phyloP scores from a whole-genome alignment of 2,329 filamentous ascomycete genomes.

The Dothistroma septosporum region DNA sequence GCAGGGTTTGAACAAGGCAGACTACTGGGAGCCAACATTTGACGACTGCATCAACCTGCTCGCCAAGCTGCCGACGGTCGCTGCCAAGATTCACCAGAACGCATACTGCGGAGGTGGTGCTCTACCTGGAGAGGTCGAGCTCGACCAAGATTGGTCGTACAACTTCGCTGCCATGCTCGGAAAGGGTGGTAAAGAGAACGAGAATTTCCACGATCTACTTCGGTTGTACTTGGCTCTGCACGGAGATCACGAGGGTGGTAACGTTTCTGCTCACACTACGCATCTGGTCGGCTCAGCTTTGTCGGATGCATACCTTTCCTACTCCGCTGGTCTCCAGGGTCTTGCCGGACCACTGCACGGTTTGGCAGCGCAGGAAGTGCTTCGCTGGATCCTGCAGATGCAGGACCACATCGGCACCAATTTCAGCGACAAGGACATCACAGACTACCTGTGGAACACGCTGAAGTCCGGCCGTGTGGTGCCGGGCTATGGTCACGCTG shows the following conservation, averaged over 20 bases:
- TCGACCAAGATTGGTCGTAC: slow-evolving; percentile 92
- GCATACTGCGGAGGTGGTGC: slow-evolving; percentile 70
- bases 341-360: slow-evolving; percentile 91
- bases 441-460: slow-evolving; percentile 85
- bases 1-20: slow-evolving; percentile 83
- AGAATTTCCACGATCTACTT: slow-evolving; percentile 92
- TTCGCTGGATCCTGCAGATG: slow-evolving; percentile 97
- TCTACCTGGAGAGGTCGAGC: slow-evolving; percentile 71
- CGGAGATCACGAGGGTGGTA: slow-evolving; percentile 96
- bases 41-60: slow-evolving; percentile 91
- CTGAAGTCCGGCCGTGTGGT: slow-evolving; percentile 92
- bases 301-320: slow-evolving; percentile 91
- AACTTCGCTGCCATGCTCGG: slow-evolving; percentile 97
- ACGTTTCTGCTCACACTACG: slow-evolving; percentile 92
- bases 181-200: slow-evolving; percentile 80
- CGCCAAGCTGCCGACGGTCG: slow-evolving; percentile 93
- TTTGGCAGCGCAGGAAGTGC: slow-evolving; percentile 91
- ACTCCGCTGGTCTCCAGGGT: slow-evolving; percentile 91
- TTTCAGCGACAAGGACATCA: slow-evolving; percentile 77
- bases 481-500: slow-evolving; percentile 91
- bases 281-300: slow-evolving; percentile 93
- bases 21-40: slow-evolving; percentile 98
- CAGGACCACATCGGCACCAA: slow-evolving; percentile 75
- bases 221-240: slow-evolving; percentile 93
- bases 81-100: slow-evolving; percentile 96